Evolutionary conservation across 257 asterid species (phyloP), one percentile per base, ranked within the genome.

Genomic region (Fraxinus americana): DNA sequence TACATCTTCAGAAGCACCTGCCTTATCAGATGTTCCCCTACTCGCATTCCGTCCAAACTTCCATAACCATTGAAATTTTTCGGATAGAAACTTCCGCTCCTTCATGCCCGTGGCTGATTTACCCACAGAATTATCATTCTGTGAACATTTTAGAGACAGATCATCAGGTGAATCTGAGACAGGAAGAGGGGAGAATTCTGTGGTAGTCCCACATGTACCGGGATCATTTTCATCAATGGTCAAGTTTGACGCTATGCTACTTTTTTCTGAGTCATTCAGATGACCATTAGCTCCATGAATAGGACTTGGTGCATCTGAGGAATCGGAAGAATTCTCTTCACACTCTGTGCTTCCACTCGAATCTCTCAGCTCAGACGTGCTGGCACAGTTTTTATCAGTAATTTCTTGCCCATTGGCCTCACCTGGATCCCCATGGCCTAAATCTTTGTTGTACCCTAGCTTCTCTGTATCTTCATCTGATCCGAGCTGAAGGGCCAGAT

Each of bases 401-500:
- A 39, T 76, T 65, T 79, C 84, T 72, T 76, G 76, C 65, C 74
- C 81, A 43, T 71, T 77, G 34, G 21, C 76, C 71, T 86, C 91
- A 74, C 52, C 85, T 8, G 43, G 72, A 75, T 71, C 85, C 27
- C 45, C 75, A 32, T 82, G 85, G 81, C 73, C 88, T 4, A 52
- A 73, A 67, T 39, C 84, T 75, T 86, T 87, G 73, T 70, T 54
- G 80, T 61, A 23, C 35, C 70, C 77, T 13, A 79, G 25, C 34
- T 73, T 80, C 63, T 82, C 85, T 71, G 73, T 72, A 43, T 78
- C 82, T 78, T 87, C 92, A 82, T 87, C 92, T 4, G 79, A 72
- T 41, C 92, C 93, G 70, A 91, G 91, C 86, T 92, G 94, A 59
- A 79, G 86, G 30, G 84, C 87, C 68, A 92, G 88, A 86, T 91